These are phyloP conservation scores for Hyphopichia wangnamkhiaoensis DNA, from an alignment of 1,139 yeast species.

Conservation along the genomic window DNA sequence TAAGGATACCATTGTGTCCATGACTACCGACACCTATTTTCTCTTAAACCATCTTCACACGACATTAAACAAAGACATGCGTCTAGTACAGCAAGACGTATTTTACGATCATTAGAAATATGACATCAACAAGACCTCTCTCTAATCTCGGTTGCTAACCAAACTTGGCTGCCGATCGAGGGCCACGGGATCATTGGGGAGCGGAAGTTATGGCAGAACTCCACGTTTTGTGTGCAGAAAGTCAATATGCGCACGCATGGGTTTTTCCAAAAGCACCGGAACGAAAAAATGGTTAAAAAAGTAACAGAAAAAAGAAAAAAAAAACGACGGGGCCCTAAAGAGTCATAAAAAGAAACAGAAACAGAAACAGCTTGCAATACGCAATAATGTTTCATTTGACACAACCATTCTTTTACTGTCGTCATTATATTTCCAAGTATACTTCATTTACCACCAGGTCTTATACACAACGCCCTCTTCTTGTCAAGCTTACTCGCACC, in stretches of 20 bases:
- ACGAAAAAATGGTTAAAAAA: too few relatives aligned
- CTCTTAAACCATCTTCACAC: slow-evolving; percentile 1
- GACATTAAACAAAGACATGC: slow-evolving; percentile 1
- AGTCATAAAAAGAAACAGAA: neutral
- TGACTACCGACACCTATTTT: slow-evolving; percentile 2
- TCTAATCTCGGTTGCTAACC: too few relatives aligned
- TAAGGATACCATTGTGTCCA: neutral
- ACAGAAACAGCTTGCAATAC: neutral
- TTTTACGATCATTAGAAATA: slow-evolving; percentile 6
- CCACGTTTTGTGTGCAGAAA: too few relatives aligned
- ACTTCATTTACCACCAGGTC: neutral
- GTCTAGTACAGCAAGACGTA: slow-evolving; percentile 2
- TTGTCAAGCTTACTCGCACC: neutral
- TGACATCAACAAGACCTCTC: too few relatives aligned
- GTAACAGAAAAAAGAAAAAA: too few relatives aligned
- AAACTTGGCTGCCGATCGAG: too few relatives aligned
- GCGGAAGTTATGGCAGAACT: too few relatives aligned
- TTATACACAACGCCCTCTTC: neutral
- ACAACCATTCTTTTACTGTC: neutral
- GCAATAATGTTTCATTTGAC: neutral
- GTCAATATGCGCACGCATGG: too few relatives aligned
- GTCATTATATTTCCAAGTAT: neutral
- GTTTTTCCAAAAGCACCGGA: too few relatives aligned
- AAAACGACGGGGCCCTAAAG: neutral
- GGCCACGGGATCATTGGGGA: too few relatives aligned